phyloP scores from a whole-genome alignment of 768 basidiomycete species.

The Podaxis sp. region DNA sequence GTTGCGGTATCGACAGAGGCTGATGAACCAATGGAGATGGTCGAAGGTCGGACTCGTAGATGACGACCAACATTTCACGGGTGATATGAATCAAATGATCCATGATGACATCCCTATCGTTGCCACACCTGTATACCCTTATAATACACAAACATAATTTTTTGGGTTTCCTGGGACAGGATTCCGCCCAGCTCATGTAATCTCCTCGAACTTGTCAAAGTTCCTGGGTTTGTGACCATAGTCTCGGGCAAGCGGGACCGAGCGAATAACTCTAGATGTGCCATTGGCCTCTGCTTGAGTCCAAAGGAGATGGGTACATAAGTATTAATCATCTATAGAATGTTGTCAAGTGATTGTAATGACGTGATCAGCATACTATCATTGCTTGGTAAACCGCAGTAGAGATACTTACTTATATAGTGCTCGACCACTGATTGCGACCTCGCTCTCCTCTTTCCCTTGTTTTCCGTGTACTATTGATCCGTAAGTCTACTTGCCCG shows the following conservation, averaged over 20 bases:
- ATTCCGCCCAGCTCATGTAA: neutral
- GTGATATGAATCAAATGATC: neutral
- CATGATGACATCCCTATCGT: neutral
- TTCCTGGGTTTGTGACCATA: neutral
- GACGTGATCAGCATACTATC: constrained; percentile 2
- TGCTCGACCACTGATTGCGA: neutral
- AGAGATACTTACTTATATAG: constrained; percentile 2
- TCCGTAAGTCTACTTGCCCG: neutral
- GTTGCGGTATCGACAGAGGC: constrained; percentile 73
- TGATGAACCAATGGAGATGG: constrained; percentile 72
- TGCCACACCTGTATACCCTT: neutral
- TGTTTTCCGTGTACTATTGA: neutral
- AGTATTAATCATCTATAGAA: neutral
- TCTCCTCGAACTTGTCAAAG: neutral
- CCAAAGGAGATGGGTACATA: neutral
- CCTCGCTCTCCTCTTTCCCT: neutral
- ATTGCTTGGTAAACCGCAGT: constrained; percentile 4
- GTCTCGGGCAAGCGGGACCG: neutral
- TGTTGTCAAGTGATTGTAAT: constrained; percentile 6
- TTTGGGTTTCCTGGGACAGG: neutral
- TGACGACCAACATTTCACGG: neutral
- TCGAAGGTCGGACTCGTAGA: constrained; percentile 3
- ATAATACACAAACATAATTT: neutral
- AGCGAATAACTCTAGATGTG: neutral
- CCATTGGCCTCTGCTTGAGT: neutral